Evolutionary conservation across 2,329 filamentous ascomycete genomes (phyloP).

Genomic region (Ascocoryne sarcoides): DNA sequence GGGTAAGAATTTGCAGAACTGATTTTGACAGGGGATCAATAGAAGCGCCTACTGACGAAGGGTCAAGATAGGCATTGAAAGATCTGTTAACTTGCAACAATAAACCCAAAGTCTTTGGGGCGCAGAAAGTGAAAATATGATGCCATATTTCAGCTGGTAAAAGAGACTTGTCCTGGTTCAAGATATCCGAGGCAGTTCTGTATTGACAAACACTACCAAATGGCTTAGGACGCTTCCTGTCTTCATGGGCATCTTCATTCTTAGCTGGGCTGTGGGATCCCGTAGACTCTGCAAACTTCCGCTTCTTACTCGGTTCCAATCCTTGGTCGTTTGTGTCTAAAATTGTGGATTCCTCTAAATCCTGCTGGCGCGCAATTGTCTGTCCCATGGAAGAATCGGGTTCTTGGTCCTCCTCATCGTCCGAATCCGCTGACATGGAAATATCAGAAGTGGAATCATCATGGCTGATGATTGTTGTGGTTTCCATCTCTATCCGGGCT

Average conservation of each 20-base stretch:
- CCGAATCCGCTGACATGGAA: conserved; percentile 30
- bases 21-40: conserved; percentile 31
- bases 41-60: conserved; percentile 31
- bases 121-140: conserved; percentile 57
- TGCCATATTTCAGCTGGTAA: conserved; percentile 61
- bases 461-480: conserved; percentile 11
- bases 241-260: conserved; percentile 11
- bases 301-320: conserved; percentile 18
- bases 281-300: conserved; percentile 17
- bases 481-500: conserved; percentile 8
- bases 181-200: conserved; percentile 11
- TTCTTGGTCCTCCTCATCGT: conserved; percentile 22
- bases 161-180: conserved; percentile 22
- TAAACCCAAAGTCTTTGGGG: conserved; percentile 53
- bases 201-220: conserved; percentile 8
- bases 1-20: conserved; percentile 35
- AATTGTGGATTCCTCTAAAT: conserved; percentile 5
- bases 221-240: conserved; percentile 23
- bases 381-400: not conserved
- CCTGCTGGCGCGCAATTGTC: not conserved
- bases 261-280: conserved; percentile 12
- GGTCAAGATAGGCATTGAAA: conserved; percentile 53
- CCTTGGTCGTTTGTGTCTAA: conserved; percentile 1
- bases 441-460: conserved; percentile 29
- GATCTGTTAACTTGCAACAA: conserved; percentile 59